phyloP scores from a whole-genome alignment of 257 asterid species.

The Gardenia jasminoides region DNA sequence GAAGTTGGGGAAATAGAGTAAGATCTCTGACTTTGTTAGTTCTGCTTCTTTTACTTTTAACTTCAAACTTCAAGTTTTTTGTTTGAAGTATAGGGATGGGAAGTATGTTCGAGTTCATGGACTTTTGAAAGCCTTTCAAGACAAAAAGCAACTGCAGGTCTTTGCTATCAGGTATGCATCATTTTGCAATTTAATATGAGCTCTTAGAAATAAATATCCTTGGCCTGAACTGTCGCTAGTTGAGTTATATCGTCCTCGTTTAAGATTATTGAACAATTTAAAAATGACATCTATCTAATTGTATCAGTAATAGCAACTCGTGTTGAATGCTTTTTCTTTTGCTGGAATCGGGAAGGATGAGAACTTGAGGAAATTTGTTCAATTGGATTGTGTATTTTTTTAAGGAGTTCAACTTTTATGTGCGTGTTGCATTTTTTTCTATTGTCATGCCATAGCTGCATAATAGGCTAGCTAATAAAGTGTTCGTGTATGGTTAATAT shows the following conservation, averaged over 20 bases:
- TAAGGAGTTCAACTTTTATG: not conserved
- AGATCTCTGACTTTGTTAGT: not conserved
- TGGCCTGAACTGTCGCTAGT: not conserved
- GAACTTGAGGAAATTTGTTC: not conserved
- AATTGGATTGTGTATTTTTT: not conserved
- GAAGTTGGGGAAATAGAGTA: conserved; percentile 69
- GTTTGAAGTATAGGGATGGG: conserved; percentile 53
- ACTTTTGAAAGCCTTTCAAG: conserved; percentile 56
- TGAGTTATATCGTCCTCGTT: not conserved
- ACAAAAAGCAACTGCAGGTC: conserved; percentile 58
- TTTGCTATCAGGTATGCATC: conserved; percentile 69
- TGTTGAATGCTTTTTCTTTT: not conserved
- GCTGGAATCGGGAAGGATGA: not conserved
- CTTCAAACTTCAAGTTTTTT: not conserved
- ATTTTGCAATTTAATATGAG: not conserved
- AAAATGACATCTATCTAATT: not conserved
- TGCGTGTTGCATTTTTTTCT: not conserved
- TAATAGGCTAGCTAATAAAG: not conserved
- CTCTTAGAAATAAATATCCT: not conserved
- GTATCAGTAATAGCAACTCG: not conserved
- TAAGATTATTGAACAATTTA: not conserved
- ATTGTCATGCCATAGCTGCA: not conserved
- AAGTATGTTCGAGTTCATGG: conserved; percentile 76
- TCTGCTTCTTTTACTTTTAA: not conserved
- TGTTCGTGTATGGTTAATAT: not conserved